Base-by-base conservation (phyloP, 1,139 yeast species). In the Spathaspora jeffriesii region DNA sequence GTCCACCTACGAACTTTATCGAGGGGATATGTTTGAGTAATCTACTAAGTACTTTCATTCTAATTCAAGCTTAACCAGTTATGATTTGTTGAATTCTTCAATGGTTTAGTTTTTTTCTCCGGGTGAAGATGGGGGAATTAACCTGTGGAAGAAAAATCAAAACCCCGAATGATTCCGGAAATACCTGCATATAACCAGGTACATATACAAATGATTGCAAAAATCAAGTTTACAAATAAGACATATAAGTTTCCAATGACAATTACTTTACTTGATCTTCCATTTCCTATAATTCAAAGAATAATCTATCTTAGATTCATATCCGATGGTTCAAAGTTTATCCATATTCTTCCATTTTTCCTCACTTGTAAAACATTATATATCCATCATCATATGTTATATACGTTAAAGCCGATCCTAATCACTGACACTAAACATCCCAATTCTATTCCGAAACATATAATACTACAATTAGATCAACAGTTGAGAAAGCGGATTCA, bases 1-100 rank as follows among this genome's bases (percentile, higher is more conserved):
- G 70, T 5, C 81, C 80, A 9, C 89, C 89, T 31, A 83, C 79
- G 57, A 84, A 84, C 61, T 80, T 83, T 59, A 84, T 84, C 58
- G 78, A 70, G 8, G 85, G 88, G 23, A 71, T 73, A 61, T 79
- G 70, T 50, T 71, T 70, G 48, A 71, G 63, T 53, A 73, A 61
- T 49, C 66, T 53, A 22, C 47, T 41, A 27, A 57, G 44, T n/a
- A 51, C 45, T 46, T 51, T 57, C 61, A 58, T 58, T 36, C 43
- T n/a, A n/a, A n/a, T n/a, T n/a, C n/a, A n/a, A n/a, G n/a, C n/a
- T n/a, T n/a, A n/a, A n/a, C n/a, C 20, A 31, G 18, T 18, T 32
- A 14, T 32, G 31, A 32, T 32, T 42, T 42, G 37, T 42, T 42
- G 30, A 20, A 13, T 37, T 37, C 18, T 28, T 13, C 7, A 5